phyloP scores from a whole-genome alignment of 371 early-diverging fungal species.

The Vairimorpha necatrix region DNA sequence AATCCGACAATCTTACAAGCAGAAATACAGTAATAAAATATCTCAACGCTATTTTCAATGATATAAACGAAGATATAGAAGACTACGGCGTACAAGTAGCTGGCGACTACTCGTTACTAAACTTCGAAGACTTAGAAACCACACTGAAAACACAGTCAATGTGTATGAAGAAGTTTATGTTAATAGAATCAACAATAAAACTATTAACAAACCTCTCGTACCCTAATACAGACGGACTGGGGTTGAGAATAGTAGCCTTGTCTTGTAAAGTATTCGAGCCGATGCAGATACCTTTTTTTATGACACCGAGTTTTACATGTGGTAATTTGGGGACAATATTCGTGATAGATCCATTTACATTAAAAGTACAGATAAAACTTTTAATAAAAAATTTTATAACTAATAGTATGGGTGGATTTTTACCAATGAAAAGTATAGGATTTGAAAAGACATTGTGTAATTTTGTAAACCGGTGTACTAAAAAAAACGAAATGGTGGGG shows the following conservation, averaged over 20 bases:
- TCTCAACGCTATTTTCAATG: constrained; percentile 7
- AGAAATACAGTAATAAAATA: not conserved
- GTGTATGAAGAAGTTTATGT: not conserved
- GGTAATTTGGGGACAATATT: not conserved
- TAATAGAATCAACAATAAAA: not conserved
- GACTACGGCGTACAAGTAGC: not conserved
- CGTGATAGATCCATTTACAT: not conserved
- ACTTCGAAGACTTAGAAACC: not conserved
- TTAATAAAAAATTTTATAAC: not conserved
- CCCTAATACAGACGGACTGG: not conserved
- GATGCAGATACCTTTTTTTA: not conserved
- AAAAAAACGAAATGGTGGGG: not conserved
- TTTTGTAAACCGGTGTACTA: not conserved
- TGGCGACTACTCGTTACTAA: not conserved
- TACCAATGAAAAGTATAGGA: too few species aligned
- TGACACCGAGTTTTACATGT: not conserved
- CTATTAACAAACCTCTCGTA: not conserved
- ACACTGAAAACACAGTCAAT: not conserved
- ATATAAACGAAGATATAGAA: not conserved
- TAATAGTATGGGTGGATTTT: not conserved
- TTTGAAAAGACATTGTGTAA: not conserved
- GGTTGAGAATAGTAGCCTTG: not conserved
- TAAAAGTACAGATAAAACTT: not conserved
- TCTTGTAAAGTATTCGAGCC: not conserved
- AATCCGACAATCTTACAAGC: not conserved